Percentiles rank a stretch among this genome's conserved stretches.
Evolutionary conservation across 2,329 filamentous ascomycete species (phyloP).

Genomic region (Pseudogymnoascus destructans): DNA sequence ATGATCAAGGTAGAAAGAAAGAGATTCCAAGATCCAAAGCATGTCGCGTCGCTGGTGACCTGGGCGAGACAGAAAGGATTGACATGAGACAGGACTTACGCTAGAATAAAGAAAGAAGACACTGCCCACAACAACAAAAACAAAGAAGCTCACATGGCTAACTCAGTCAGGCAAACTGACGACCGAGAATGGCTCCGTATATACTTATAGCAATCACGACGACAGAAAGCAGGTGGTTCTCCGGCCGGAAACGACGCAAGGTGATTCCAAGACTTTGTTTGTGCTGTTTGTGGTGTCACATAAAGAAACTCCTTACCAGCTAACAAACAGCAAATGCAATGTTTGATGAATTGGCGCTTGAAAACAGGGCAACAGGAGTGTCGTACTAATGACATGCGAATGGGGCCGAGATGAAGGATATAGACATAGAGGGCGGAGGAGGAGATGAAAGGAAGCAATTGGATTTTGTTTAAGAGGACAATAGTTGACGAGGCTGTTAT

Average conservation of each 20-base stretch:
- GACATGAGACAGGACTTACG: background rate
- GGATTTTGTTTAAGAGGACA: background rate
- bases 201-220: background rate
- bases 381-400: background rate
- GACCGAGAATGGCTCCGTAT: background rate
- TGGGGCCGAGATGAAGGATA: background rate
- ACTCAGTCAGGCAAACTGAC: background rate
- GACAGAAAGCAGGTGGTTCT: background rate
- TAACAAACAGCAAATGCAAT: conserved; percentile 2
- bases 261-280: background rate
- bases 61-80: conserved; percentile 3
- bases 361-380: background rate
- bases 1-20: background rate
- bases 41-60: background rate
- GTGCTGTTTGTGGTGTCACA: conserved; percentile 3
- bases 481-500: background rate
- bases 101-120: background rate
- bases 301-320: conserved; percentile 2
- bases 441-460: background rate
- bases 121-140: background rate
- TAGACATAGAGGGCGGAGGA: background rate
- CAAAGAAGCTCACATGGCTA: conserved; percentile 3
- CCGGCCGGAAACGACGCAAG: background rate
- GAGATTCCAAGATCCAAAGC: background rate
- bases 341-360: background rate